These are phyloP conservation scores for Syzygium aqueum DNA, from an alignment of 345 rosid species.

Conservation along the genomic window DNA sequence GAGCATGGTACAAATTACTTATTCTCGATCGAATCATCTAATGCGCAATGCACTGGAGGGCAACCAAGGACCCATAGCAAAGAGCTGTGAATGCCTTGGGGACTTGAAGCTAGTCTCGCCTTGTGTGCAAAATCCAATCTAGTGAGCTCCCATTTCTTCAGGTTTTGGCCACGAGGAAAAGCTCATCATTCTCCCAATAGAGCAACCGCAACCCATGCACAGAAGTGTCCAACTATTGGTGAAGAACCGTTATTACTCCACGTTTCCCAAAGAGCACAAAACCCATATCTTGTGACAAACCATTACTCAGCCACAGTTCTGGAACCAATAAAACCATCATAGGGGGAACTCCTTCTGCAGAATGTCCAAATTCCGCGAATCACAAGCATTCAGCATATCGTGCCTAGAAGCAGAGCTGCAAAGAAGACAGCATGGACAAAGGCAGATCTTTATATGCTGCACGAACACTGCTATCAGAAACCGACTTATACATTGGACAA, in stretches of 20 bases:
- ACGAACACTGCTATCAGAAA: not conserved
- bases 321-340: conserved; percentile 6
- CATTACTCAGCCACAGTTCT: not conserved
- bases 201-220: not conserved
- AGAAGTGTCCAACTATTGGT: not conserved
- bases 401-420: conserved; percentile 76
- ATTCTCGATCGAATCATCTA: not conserved
- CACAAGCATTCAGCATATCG: conserved; percentile 86
- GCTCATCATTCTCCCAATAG: not conserved
- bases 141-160: not conserved
- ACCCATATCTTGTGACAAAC: not conserved
- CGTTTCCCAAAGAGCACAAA: not conserved
- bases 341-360: conserved; percentile 90
- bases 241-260: not conserved
- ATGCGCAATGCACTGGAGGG: not conserved
- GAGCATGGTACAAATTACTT: not conserved
- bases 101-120: not conserved
- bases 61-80: not conserved
- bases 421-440: not conserved
- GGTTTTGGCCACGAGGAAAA: not conserved
- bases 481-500: not conserved
- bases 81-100: not conserved
- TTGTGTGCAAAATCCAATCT: not conserved
- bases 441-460: not conserved
- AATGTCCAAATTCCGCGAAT: conserved; percentile 82